Conservation (phyloP, 331 rosid genomes). For the Quercus tomentella region DNA sequence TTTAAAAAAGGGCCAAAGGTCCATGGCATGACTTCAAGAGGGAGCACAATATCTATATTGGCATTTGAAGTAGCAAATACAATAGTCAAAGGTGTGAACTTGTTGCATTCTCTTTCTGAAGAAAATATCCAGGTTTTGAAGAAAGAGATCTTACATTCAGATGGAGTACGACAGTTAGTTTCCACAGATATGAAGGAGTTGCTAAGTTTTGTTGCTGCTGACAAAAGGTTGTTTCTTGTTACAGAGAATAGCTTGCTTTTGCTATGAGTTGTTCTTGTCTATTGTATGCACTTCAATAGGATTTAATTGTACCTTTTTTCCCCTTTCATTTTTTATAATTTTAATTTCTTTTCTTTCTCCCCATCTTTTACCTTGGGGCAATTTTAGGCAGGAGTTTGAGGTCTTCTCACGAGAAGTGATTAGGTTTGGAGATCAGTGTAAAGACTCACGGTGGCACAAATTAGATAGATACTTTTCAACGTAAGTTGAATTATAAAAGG, state of each 20-base stretch:
- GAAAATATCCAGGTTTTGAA: slow-evolving; percentile 65
- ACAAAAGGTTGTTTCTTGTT: slow-evolving; percentile 70
- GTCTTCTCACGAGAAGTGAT: slow-evolving; percentile 66
- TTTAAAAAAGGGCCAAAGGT: neutral
- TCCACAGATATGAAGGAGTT: slow-evolving; percentile 69
- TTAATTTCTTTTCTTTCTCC: neutral
- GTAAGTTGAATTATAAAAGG: slow-evolving; percentile 31
- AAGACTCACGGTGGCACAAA: slow-evolving; percentile 91
- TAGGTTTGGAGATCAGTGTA: slow-evolving; percentile 87
- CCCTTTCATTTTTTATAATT: neutral
- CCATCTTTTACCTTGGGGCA: slow-evolving; percentile 2
- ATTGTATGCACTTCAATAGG: neutral
- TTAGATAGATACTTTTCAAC: slow-evolving; percentile 63
- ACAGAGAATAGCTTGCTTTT: slow-evolving; percentile 18
- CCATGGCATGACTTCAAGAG: slow-evolving; percentile 47
- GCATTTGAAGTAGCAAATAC: slow-evolving; percentile 97
- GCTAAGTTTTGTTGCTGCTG: slow-evolving; percentile 67
- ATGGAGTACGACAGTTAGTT: slow-evolving; percentile 65
- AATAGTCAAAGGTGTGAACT: slow-evolving; percentile 59
- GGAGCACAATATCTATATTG: slow-evolving; percentile 60
- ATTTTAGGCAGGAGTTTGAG: slow-evolving; percentile 69
- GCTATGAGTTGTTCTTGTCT: neutral
- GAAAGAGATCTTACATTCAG: slow-evolving; percentile 56
- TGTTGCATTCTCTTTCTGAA: slow-evolving; percentile 72
- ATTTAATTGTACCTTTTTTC: slow-evolving; percentile 5